These are phyloP conservation scores for Polytolypa hystricis DNA, from an alignment of 2,329 filamentous ascomycete species.

Conservation along the genomic window DNA sequence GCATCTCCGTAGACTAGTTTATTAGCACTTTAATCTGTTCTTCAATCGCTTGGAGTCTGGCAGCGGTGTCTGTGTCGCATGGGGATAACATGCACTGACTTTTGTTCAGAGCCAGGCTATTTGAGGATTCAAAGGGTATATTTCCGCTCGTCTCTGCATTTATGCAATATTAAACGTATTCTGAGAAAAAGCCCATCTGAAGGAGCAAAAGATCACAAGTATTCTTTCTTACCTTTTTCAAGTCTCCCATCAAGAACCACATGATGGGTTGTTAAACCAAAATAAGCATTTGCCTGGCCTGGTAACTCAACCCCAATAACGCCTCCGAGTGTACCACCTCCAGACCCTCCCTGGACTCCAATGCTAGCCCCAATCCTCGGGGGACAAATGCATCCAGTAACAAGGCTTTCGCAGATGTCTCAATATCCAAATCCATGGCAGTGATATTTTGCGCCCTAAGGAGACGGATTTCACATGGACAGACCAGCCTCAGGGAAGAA, in stretches of 20 bases:
- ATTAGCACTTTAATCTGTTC: neutral
- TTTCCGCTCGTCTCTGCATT: neutral
- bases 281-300: neutral
- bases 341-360: slow-evolving; percentile 1
- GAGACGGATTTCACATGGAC: neutral
- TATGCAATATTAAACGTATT: no score
- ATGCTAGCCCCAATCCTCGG: slow-evolving; percentile 1
- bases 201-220: no score
- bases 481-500: neutral
- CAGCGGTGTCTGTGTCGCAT: neutral
- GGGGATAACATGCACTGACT: neutral
- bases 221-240: neutral
- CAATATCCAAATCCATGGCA: neutral
- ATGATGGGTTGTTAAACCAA: slow-evolving; percentile 3
- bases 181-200: neutral
- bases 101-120: neutral
- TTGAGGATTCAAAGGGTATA: neutral
- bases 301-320: neutral
- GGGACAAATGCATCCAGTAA: neutral
- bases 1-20: neutral
- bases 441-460: neutral
- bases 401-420: neutral
- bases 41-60: neutral
- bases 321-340: slow-evolving; percentile 2
- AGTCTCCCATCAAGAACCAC: slow-evolving; percentile 1